Conservation (phyloP, 2,329 filamentous ascomycete species). For the Verticillium alfalfae region DNA sequence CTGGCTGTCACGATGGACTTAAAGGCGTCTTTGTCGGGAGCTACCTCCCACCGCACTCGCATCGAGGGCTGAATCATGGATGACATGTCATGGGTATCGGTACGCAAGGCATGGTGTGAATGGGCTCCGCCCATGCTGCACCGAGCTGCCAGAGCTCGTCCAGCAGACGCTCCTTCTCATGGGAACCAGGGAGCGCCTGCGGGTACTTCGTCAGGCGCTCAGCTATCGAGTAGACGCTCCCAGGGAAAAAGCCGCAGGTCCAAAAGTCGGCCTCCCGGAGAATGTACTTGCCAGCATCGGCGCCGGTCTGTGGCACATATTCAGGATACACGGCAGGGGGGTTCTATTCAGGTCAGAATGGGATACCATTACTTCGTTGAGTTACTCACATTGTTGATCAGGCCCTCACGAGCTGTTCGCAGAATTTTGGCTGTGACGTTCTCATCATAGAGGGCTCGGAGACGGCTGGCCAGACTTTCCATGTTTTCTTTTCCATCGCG, state of each 20-base stretch:
- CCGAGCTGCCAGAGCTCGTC: conserved; percentile 17
- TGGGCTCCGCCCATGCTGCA: conserved; percentile 24
- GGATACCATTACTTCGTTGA: no score
- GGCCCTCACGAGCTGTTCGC: conserved; percentile 7
- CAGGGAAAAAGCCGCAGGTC: conserved; percentile 34
- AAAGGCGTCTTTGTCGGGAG: conserved; percentile 28
- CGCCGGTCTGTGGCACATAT: conserved; percentile 12
- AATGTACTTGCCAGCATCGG: conserved; percentile 10
- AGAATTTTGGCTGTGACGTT: conserved; percentile 14
- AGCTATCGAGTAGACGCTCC: conserved; percentile 24
- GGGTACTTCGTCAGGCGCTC: conserved; percentile 26
- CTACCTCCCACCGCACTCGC: conserved; percentile 41
- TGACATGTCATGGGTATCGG: conserved; percentile 48
- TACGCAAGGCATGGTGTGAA: conserved; percentile 30
- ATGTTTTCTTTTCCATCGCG: background rate
- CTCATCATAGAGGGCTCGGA: conserved; percentile 7
- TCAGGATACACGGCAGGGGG: conserved; percentile 13
- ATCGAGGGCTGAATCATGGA: conserved; percentile 48
- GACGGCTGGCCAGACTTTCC: background rate
- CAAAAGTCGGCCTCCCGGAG: conserved; percentile 16
- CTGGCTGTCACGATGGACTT: conserved; percentile 35
- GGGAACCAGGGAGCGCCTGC: conserved; percentile 8
- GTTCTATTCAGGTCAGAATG: background rate
- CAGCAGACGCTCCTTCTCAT: background rate
- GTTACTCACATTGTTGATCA: conserved; percentile 6